Conservation (phyloP, 1,284 basidiomycete genomes). For the Ganoderma boninense region DNA sequence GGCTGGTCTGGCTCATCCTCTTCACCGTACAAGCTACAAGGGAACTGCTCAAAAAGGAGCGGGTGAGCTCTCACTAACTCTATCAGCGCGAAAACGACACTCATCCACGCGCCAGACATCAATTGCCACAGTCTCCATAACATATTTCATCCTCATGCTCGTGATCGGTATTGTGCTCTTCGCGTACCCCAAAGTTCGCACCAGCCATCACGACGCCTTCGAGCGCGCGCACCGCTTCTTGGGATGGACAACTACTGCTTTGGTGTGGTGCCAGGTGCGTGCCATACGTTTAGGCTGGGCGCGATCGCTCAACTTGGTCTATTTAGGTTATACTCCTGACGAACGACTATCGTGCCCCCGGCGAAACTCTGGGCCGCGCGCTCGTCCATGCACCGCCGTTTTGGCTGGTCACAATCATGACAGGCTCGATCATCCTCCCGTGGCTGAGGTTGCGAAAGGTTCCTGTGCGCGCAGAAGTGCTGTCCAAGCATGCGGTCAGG, state of each 20-base stretch:
- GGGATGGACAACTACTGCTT: constrained; percentile 60
- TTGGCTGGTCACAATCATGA: constrained; percentile 62
- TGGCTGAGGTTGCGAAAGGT: constrained; percentile 64
- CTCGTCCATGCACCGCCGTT: constrained; percentile 56
- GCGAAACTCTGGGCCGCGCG: constrained; percentile 51
- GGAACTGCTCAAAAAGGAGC: constrained; percentile 50
- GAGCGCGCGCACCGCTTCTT: constrained; percentile 64
- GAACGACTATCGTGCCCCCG: constrained; percentile 57
- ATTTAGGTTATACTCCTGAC: constrained; percentile 55
- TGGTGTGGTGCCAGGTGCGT: constrained; percentile 64
- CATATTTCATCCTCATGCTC: constrained; percentile 59
- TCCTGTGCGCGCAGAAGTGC: constrained; percentile 57
- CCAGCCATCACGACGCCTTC: constrained; percentile 58
- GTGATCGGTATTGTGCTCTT: constrained; percentile 58
- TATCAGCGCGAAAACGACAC: not conserved
- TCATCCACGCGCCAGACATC: constrained; percentile 47
- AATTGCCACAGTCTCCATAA: constrained; percentile 57
- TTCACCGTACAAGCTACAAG: constrained; percentile 63
- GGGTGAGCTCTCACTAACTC: constrained; percentile 41
- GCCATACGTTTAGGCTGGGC: not conserved
- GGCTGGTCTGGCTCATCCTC: constrained; percentile 59
- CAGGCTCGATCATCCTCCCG: constrained; percentile 60
- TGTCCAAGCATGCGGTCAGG: constrained; percentile 65
- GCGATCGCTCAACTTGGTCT: not conserved
- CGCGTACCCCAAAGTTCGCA: constrained; percentile 58